phyloP scores from a whole-genome alignment of 306 rosid genomes.

The Prunus dulcis region DNA sequence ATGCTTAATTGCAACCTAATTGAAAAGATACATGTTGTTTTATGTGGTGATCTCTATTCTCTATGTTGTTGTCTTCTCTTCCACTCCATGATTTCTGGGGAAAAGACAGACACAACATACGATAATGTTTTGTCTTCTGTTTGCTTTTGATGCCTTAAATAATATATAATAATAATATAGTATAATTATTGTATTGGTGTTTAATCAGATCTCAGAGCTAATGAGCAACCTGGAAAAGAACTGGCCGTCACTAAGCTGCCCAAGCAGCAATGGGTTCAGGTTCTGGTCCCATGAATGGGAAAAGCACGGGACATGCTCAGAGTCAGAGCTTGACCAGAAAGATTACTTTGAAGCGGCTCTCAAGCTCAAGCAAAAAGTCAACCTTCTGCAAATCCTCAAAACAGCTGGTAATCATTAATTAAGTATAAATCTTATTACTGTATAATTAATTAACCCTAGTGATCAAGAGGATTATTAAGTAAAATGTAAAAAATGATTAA shows the following conservation, averaged over 20 bases:
- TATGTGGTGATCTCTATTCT: not conserved
- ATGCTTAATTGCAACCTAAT: not conserved
- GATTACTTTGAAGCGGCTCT: constrained; percentile 66
- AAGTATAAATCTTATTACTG: not conserved
- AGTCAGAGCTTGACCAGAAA: constrained; percentile 61
- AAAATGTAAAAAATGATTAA: too few relatives aligned
- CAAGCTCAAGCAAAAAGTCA: constrained; percentile 46
- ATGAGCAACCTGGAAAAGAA: constrained; percentile 39
- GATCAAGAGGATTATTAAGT: not conserved
- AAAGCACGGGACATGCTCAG: constrained; percentile 82
- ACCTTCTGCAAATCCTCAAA: constrained; percentile 54
- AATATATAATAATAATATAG: not conserved
- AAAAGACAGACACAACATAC: too few relatives aligned
- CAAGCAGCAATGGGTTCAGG: constrained; percentile 69
- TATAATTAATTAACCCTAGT: too few relatives aligned
- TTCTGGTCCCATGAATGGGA: constrained; percentile 96
- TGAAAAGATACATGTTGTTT: not conserved
- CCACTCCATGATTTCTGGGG: not conserved
- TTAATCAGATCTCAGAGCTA: constrained; percentile 50
- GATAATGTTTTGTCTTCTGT: not conserved
- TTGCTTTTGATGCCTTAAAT: not conserved
- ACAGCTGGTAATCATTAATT: constrained; percentile 35
- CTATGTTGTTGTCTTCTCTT: not conserved
- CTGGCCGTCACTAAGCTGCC: constrained; percentile 91
- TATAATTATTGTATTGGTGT: too few relatives aligned